Base-by-base conservation (phyloP, 768 basidiomycete genomes). In the Panellus pusillus region DNA sequence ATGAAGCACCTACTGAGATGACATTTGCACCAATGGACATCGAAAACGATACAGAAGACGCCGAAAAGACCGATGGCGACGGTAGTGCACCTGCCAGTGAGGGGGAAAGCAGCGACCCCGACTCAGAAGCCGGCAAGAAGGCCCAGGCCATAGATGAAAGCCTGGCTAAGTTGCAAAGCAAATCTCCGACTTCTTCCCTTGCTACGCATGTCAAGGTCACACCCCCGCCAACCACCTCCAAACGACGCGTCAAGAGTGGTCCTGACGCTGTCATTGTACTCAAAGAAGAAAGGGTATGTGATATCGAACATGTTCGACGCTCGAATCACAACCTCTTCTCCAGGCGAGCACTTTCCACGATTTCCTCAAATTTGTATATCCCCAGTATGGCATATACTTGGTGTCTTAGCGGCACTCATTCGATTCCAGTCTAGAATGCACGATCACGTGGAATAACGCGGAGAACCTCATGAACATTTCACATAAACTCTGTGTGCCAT, bases 371-470 rank as follows among this genome's bases (percentile, higher is more conserved):
- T 95, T 87, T 67, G 83, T 94, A 47, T 96, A 97, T 68, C 94
- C 94, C 17, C 90, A 95, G 93, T 93, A 70, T 64, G 87, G 71
- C 49, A 13, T 24, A 15, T 49, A 32, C 2, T 37, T 14, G 9
- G 20, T 12, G 49, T 32, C 9, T 42, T 48, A 1, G 12, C 52
- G 48, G 13, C 37, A 39, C 35, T 44, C 36, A 56, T 7, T 39
- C 17, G 46, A 32, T 44, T 35, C 27, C 62, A 91, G 89, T 59
- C 76, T 95, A 50, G 89, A 93, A 59, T 96, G 93, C 71, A 91
- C 91, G 9, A 93, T 96, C 49, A 89, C 91, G 0, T 98, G 94
- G 92, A 90, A 91, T 62, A 97, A 97, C 67, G 95, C 93, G 24
- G 93, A 92, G 62, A 87, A 87, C 37, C 79, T 93, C 38, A 89